Percentiles rank a stretch among this genome's conserved stretches.
Conservation (phyloP, 768 basidiomycete species). For the Pleurotus tuoliensis region DNA sequence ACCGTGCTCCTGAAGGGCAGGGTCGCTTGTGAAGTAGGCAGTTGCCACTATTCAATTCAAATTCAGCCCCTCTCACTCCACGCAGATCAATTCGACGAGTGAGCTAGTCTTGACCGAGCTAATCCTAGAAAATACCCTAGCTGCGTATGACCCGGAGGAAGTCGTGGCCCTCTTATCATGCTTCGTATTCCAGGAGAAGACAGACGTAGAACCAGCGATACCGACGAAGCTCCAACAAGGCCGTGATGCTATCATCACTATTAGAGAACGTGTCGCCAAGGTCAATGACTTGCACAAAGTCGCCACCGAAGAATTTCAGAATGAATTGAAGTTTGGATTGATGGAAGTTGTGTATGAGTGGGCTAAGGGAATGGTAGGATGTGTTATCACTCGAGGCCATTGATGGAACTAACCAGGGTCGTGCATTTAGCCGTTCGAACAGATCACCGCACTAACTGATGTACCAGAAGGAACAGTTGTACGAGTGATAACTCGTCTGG, state of each 20-base stretch:
- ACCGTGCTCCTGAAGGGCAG: constrained; percentile 95
- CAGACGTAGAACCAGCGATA: constrained; percentile 81
- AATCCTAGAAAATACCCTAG: constrained; percentile 92
- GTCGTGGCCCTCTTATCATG: constrained; percentile 94
- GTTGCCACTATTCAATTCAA: not conserved
- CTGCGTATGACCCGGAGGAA: constrained; percentile 89
- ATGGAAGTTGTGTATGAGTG: constrained; percentile 98
- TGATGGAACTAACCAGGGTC: constrained; percentile 1
- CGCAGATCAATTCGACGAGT: constrained; percentile 95
- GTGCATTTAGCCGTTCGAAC: constrained; percentile 80
- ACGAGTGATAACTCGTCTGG: constrained; percentile 89
- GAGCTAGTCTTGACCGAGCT: constrained; percentile 96
- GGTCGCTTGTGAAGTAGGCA: constrained; percentile 90
- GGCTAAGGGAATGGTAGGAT: constrained; percentile 94
- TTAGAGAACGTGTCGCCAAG: constrained; percentile 73
- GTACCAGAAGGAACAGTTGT: constrained; percentile 97
- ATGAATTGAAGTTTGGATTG: constrained; percentile 83
- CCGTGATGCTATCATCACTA: constrained; percentile 68
- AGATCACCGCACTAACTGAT: constrained; percentile 90
- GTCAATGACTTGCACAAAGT: constrained; percentile 84
- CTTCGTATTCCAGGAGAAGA: constrained; percentile 99
- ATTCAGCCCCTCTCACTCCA: constrained; percentile 3
- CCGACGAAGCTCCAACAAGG: constrained; percentile 80
- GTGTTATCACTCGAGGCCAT: not conserved
- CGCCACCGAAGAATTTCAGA: constrained; percentile 70